A percentile compares a stretch with the other conserved stretches of the same genome.
phyloP scores from a whole-genome alignment of 305 asterid genomes.

The Euphrasia arctica region DNA sequence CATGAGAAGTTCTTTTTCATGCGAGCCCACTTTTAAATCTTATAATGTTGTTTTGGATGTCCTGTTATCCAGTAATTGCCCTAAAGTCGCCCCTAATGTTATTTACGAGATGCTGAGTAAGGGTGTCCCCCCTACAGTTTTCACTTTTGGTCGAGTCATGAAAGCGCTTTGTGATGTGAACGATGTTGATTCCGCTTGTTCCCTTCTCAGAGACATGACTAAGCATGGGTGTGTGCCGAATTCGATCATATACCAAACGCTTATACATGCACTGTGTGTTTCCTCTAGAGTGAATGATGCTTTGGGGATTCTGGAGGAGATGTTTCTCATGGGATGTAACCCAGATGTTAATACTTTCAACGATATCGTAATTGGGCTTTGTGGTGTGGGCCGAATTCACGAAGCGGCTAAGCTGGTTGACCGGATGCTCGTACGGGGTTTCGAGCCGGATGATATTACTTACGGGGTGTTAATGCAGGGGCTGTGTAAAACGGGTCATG shows the following conservation, averaged over 20 bases:
- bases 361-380: constrained; percentile 70
- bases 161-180: constrained; percentile 65
- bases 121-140: constrained; percentile 70
- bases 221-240: constrained; percentile 88
- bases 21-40: constrained; percentile 75
- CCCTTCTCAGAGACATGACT: constrained; percentile 88
- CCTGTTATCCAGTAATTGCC: constrained; percentile 68
- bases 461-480: constrained; percentile 76
- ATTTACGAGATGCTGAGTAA: constrained; percentile 78
- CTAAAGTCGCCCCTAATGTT: constrained; percentile 79
- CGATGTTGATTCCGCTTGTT: constrained; percentile 70
- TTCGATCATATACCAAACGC: constrained; percentile 72
- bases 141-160: constrained; percentile 62
- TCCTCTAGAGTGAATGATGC: constrained; percentile 70
- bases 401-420: constrained; percentile 85
- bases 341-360: constrained; percentile 84
- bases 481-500: constrained; percentile 57
- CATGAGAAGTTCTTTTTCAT: constrained; percentile 59
- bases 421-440: constrained; percentile 73
- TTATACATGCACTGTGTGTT: constrained; percentile 57
- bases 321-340: constrained; percentile 81
- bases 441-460: constrained; percentile 64
- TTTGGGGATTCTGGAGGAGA: constrained; percentile 72
- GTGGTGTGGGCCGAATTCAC: constrained; percentile 56
- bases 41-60: constrained; percentile 71